phyloP scores from a whole-genome alignment of 768 basidiomycete species.

The Calocybe gangraenosa region DNA sequence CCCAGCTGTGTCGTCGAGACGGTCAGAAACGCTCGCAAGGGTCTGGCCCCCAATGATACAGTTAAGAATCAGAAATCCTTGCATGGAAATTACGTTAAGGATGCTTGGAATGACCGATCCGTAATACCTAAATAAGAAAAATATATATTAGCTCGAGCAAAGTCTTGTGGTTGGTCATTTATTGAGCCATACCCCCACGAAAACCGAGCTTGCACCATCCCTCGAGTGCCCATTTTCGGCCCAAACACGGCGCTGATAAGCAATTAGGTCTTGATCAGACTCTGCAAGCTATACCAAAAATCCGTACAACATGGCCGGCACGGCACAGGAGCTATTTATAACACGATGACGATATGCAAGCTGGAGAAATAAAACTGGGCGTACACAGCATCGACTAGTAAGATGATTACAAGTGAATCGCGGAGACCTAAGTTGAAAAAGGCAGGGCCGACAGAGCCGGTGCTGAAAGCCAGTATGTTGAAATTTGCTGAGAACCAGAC shows the following conservation, averaged over 20 bases:
- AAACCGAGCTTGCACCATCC: constrained; percentile 65
- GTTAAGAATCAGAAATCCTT: constrained; percentile 64
- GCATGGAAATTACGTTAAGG: constrained; percentile 55
- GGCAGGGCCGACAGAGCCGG: constrained; percentile 57
- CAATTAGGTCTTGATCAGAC: neutral
- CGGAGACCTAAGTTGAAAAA: constrained; percentile 52
- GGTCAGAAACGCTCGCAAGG: constrained; percentile 48
- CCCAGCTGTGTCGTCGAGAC: constrained; percentile 31
- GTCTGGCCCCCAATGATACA: constrained; percentile 69
- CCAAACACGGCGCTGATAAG: constrained; percentile 57
- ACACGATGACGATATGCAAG: neutral
- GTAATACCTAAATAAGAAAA: constrained; percentile 39
- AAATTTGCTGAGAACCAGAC: constrained; percentile 71
- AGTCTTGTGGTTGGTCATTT: neutral
- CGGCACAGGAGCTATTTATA: constrained; percentile 36
- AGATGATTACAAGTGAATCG: constrained; percentile 47
- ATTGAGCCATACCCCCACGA: constrained; percentile 25
- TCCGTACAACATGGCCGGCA: constrained; percentile 60
- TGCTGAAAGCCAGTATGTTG: constrained; percentile 60
- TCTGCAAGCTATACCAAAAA: neutral
- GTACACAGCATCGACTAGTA: constrained; percentile 38
- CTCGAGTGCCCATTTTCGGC: constrained; percentile 74
- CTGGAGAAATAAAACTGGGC: constrained; percentile 7
- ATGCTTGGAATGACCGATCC: constrained; percentile 48
- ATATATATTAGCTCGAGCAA: neutral